Conservation (phyloP, 2,329 filamentous ascomycete species). For the Aspergillus sp. region DNA sequence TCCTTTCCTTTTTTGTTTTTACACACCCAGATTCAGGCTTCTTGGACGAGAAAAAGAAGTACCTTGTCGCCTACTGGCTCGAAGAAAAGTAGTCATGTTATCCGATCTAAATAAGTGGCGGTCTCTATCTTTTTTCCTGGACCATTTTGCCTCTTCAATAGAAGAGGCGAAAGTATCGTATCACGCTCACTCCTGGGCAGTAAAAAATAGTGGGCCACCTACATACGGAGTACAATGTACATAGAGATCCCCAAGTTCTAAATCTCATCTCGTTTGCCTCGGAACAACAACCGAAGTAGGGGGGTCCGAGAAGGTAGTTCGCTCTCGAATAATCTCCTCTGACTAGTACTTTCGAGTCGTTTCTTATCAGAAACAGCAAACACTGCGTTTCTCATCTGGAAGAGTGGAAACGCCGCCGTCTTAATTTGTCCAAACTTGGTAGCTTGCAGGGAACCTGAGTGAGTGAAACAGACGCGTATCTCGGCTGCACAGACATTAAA, state of each 20-base stretch:
- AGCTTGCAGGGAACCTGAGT: background rate
- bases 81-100: no score
- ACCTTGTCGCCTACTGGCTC: no score
- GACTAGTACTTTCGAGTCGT: no score
- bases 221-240: background rate
- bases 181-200: background rate
- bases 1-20: no score
- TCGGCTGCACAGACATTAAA: conserved; percentile 32
- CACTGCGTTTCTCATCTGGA: background rate
- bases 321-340: no score
- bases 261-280: background rate
- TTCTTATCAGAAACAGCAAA: conserved; percentile 3
- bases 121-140: no score
- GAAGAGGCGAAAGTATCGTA: no score
- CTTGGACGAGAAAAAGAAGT: no score
- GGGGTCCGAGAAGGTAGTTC: background rate
- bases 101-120: no score
- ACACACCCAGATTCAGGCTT: no score
- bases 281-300: conserved; percentile 2
- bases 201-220: background rate
- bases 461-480: conserved; percentile 38
- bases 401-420: background rate
- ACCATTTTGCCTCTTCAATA: no score
- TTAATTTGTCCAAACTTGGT: conserved; percentile 1
- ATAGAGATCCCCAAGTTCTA: background rate